Base-by-base conservation (phyloP, 306 rosid genomes). In the Macrotyloma uniflorum region DNA sequence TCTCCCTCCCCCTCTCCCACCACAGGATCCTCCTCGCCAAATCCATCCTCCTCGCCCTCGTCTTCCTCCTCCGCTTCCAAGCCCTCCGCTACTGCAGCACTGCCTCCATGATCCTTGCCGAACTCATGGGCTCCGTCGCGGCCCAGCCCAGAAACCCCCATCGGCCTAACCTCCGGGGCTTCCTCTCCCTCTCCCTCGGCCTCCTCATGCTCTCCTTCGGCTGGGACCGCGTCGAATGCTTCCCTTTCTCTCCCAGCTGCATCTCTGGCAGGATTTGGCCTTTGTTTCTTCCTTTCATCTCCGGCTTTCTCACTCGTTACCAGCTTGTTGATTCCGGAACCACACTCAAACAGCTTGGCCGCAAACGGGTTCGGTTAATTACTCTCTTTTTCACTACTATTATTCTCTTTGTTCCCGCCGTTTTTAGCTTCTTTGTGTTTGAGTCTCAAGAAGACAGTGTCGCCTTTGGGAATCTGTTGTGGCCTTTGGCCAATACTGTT, bases 51-150 rank as follows among this genome's bases (percentile, higher is more conserved):
- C 87, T 94, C 6, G 97, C 95, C 4, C 74, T 86, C 4, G 90
- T 92, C 8, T 94, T 94, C 57, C 89, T 94, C 46, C 90, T 94
- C 43, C 86, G 98, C 1, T 94, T 94, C 46, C 96, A 92, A 51
- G 95, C 97, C 14, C 97, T 94, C 20, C 79, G 94, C 13, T 92
- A 89, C 71, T 94, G 98, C 46, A 88, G 97, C 72, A 80, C 98
- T 0, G 97, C 98, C 6, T 90, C 98, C 10, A 89, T 90, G 97
- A 94, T 94, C 72, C 94, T 94, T 0, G 95, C 97, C 2, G 98
- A 94, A 30, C 71, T 94, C 49, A 85, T 83, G 6, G 98, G 98
- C 10, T 87, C 83, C 28, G 80, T 89, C 0, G 86, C 83, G 1
- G 92, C 73, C 38, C 54, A 14, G 4, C 73, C 54, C 38, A 22